These are phyloP conservation scores for Colletotrichum endophyticum DNA, from an alignment of 2,329 filamentous ascomycete species.

Conservation along the genomic window DNA sequence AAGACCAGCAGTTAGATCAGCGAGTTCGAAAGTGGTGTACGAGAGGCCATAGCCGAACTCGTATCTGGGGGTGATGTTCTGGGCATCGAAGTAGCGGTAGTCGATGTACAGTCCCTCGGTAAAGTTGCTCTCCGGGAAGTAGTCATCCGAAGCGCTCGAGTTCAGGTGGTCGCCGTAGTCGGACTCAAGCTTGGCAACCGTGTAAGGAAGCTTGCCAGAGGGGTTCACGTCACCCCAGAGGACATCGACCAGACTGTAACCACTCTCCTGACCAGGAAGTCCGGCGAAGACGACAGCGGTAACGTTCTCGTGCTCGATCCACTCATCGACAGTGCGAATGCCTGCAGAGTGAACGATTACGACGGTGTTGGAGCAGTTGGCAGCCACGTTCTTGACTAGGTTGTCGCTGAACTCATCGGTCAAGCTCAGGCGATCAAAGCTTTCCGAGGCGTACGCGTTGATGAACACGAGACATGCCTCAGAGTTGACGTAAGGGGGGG, in stretches of 20 bases:
- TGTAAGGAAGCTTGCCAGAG: slow-evolving; percentile 66
- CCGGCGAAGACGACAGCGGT: slow-evolving; percentile 69
- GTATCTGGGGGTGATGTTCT: slow-evolving; percentile 53
- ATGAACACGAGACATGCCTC: slow-evolving; percentile 74
- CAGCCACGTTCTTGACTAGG: slow-evolving; percentile 62
- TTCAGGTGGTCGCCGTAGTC: slow-evolving; percentile 57
- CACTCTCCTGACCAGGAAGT: slow-evolving; percentile 68
- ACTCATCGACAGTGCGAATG: slow-evolving; percentile 63
- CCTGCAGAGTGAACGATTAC: slow-evolving; percentile 68
- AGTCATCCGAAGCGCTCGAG: slow-evolving; percentile 30
- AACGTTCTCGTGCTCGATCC: slow-evolving; percentile 67
- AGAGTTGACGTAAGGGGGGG: slow-evolving; percentile 45
- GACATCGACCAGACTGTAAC: slow-evolving; percentile 57
- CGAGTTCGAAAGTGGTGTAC: slow-evolving; percentile 59
- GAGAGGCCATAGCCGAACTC: slow-evolving; percentile 63
- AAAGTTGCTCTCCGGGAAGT: slow-evolving; percentile 57
- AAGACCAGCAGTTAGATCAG: slow-evolving; percentile 41
- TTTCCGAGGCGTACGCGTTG: slow-evolving; percentile 76
- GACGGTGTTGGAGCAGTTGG: slow-evolving; percentile 64
- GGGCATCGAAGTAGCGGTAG: slow-evolving; percentile 58
- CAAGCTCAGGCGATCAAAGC: slow-evolving; percentile 65
- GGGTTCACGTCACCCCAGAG: slow-evolving; percentile 63
- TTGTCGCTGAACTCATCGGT: slow-evolving; percentile 70
- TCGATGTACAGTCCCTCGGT: slow-evolving; percentile 57
- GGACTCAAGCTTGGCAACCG: slow-evolving; percentile 58